These are phyloP conservation scores for Alternaria ventricosa DNA, from an alignment of 2,329 filamentous ascomycete species.

Conservation along the genomic window DNA sequence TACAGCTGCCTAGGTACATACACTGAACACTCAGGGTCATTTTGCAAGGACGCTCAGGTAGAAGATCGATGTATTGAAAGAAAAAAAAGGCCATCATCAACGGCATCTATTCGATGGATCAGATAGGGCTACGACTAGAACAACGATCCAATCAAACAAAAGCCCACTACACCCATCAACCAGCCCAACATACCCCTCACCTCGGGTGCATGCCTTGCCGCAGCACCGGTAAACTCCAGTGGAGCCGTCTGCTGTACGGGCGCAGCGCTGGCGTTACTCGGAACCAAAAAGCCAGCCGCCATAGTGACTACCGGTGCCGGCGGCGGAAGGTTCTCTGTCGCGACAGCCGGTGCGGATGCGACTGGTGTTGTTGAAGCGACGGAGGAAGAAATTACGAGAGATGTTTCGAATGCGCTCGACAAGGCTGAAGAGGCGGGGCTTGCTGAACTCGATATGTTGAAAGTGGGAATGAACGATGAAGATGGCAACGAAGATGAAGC, in stretches of 20 bases:
- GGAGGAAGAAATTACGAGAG: neutral
- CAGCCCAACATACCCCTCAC: neutral
- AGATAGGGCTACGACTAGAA: too few relatives aligned
- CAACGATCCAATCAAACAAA: neutral
- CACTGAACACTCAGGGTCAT: too few relatives aligned
- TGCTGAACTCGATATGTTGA: neutral
- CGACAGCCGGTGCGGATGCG: neutral
- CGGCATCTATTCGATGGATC: too few relatives aligned
- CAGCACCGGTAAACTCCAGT: slow-evolving; percentile 6
- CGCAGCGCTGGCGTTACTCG: slow-evolving; percentile 2
- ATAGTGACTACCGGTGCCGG: slow-evolving; percentile 9
- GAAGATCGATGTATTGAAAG: too few relatives aligned
- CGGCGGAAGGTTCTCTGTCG: neutral
- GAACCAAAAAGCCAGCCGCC: neutral
- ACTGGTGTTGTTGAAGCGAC: neutral
- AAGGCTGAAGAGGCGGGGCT: neutral
- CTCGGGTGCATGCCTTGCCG: neutral
- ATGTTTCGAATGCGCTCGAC: neutral
- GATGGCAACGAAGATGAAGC: neutral
- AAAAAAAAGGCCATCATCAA: too few relatives aligned
- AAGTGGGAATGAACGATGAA: neutral
- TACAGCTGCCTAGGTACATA: too few relatives aligned
- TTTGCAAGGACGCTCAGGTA: too few relatives aligned
- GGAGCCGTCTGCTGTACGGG: neutral
- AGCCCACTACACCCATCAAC: neutral